These are phyloP conservation scores for Fusarium circinatum DNA, from an alignment of 2,329 filamentous ascomycete genomes.

Conservation along the genomic window DNA sequence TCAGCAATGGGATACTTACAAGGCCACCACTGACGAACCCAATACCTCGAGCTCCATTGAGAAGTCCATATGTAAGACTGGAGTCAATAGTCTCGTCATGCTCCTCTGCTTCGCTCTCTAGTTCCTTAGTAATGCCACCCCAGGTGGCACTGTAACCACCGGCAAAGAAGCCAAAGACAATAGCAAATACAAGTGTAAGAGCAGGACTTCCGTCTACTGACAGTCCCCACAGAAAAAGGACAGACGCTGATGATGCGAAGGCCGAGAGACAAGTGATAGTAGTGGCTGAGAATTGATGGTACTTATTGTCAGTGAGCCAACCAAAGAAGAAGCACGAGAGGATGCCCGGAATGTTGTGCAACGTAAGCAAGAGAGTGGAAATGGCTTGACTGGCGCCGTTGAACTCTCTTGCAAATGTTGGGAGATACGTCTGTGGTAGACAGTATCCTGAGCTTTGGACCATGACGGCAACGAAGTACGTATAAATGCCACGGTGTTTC, in stretches of 20 bases:
- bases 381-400: neutral
- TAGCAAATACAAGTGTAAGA: neutral
- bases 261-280: neutral
- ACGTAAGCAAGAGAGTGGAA: neutral
- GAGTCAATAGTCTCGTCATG: neutral
- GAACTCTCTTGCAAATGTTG: neutral
- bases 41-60: neutral
- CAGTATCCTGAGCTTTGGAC: neutral
- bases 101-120: neutral
- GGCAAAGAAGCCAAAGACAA: neutral
- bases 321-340: neutral
- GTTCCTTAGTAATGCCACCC: neutral
- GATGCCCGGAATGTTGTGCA: neutral
- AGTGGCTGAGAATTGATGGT: neutral
- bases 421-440: neutral
- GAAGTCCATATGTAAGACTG: neutral
- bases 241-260: neutral
- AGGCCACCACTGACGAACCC: neutral
- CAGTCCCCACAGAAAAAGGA: neutral
- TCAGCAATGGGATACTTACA: neutral
- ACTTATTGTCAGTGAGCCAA: neutral
- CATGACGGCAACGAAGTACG: neutral
- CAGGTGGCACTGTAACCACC: neutral
- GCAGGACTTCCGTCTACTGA: neutral
- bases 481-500: neutral